Evolutionary conservation across 2,329 filamentous ascomycete species (phyloP), one percentile per base, ranked within the genome.

Genomic region (Colletotrichum sp.): DNA sequence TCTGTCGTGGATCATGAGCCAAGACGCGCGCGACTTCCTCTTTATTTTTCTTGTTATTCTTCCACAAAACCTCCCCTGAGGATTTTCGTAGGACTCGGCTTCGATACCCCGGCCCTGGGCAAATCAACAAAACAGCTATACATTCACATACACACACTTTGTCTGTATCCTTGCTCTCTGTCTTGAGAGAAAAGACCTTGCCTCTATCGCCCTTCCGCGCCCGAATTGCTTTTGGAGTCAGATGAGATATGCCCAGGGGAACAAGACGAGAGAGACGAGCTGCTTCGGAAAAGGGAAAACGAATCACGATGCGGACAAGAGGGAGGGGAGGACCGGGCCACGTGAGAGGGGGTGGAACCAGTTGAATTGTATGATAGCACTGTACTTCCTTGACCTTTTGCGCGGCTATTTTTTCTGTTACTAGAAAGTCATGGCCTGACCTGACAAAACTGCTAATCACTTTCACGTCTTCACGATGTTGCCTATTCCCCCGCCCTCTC

Each of bases 101-200:
- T 69, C 73, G 70, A 76, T 73, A 76, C 73, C 73, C 70, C 64
- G 70, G 73, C 70, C 70, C 44, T 65, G 49, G 70, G 69, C 70
- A 76, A 69, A 73, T 60, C 57, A 72, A 73, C 68, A 69, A 72
- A 59, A 52, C 63, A 63, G 32, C 32, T 39, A 69, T 57, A 65
- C 34, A 49, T 44, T 44, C 44, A 73, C 57, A 65, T 10, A 62
- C 16, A 44, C 59, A 55, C 39, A 10, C 39, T 44, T 39, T 59
- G 28, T 59, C 28, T 73, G 15, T 30, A 34, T 26, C 75, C 79
- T 78, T 77, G 4, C 13, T 26, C 8, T 63, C 4, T 63, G 13
- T n/a, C 24, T 28, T 59, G 24, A n/a, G 26, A 59, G 55, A 59
- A 59, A 59, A 24, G 55, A 49, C 44, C 34, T 26, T 26, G n/a